Conservation (phyloP, 805 yeast genomes). For the Sugiyamaella lignohabitans region DNA sequence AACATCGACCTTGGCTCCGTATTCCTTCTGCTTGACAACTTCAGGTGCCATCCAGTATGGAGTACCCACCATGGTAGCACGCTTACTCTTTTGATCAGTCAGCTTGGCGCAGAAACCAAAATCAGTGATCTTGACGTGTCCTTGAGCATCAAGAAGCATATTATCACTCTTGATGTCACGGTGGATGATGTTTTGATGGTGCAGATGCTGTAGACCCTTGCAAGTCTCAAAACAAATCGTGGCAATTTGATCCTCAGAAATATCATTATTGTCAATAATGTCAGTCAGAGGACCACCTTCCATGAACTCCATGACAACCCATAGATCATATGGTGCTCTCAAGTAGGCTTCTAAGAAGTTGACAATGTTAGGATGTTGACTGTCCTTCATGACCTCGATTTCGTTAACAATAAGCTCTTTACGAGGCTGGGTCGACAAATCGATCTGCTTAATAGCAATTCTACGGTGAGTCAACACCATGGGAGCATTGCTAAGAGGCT, state of each 20-base stretch:
- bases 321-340: slow-evolving; percentile 52
- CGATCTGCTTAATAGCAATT: slow-evolving; percentile 97
- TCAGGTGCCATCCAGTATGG: slow-evolving; percentile 99
- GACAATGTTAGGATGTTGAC: slow-evolving; percentile 85
- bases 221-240: slow-evolving; percentile 90
- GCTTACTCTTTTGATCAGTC: slow-evolving; percentile 70
- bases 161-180: slow-evolving; percentile 96
- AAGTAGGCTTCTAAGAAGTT: slow-evolving; percentile 85
- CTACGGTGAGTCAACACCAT: slow-evolving; percentile 30
- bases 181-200: slow-evolving; percentile 88
- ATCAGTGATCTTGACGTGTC: slow-evolving; percentile 91
- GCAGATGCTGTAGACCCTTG: slow-evolving; percentile 79
- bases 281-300: slow-evolving; percentile 97
- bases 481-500: slow-evolving; percentile 35
- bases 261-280: slow-evolving; percentile 80
- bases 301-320: slow-evolving; percentile 99
- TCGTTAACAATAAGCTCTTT: slow-evolving; percentile 93
- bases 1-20: slow-evolving; percentile 93
- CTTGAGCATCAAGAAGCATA: slow-evolving; percentile 71
- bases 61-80: slow-evolving; percentile 98
- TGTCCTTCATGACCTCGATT: slow-evolving; percentile 90
- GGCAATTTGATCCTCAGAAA: slow-evolving; percentile 93
- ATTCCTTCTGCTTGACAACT: slow-evolving; percentile 88
- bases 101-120: slow-evolving; percentile 95
- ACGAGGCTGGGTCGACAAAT: slow-evolving; percentile 87